Percentiles rank a stretch among this genome's conserved stretches.
Conservation (phyloP, 2,329 filamentous ascomycete genomes). For the Proliferodiscus dingleyae region DNA sequence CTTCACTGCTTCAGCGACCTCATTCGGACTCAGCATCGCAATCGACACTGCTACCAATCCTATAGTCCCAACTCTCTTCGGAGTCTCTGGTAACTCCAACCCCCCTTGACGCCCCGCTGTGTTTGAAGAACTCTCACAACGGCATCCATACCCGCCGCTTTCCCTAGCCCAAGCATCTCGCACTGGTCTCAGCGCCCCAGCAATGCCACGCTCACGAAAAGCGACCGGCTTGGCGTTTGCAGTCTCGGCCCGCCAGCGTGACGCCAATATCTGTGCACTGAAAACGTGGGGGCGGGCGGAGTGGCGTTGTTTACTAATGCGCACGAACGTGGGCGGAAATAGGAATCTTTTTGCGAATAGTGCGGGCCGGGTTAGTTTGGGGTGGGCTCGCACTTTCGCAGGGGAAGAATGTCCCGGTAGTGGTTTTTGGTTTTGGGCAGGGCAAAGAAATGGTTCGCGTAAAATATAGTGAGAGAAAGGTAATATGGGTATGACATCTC, state of each 20-base stretch:
- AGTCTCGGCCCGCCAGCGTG: background rate
- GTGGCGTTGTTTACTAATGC: background rate
- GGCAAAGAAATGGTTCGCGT: no score
- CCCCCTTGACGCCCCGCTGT: constrained; percentile 22
- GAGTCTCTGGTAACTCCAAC: constrained; percentile 18
- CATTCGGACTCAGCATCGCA: no score
- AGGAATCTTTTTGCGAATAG: constrained; percentile 20
- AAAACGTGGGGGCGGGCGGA: background rate
- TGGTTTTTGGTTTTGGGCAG: no score
- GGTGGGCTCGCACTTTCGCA: no score
- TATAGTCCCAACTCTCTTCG: constrained; percentile 17
- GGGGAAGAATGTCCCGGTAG: no score
- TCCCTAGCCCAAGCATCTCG: background rate
- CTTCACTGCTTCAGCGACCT: no score
- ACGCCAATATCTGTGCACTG: background rate
- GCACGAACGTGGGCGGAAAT: background rate
- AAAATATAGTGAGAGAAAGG: no score
- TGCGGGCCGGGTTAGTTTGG: constrained; percentile 13
- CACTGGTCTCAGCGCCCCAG: background rate
- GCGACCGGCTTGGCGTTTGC: background rate
- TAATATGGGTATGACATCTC: no score
- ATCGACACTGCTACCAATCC: constrained; percentile 11
- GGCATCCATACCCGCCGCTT: constrained; percentile 1
- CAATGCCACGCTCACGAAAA: background rate
- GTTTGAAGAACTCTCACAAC: constrained; percentile 21